Base-by-base conservation (phyloP, 2,329 filamentous ascomycete species). In the Stromatinia cepivora region DNA sequence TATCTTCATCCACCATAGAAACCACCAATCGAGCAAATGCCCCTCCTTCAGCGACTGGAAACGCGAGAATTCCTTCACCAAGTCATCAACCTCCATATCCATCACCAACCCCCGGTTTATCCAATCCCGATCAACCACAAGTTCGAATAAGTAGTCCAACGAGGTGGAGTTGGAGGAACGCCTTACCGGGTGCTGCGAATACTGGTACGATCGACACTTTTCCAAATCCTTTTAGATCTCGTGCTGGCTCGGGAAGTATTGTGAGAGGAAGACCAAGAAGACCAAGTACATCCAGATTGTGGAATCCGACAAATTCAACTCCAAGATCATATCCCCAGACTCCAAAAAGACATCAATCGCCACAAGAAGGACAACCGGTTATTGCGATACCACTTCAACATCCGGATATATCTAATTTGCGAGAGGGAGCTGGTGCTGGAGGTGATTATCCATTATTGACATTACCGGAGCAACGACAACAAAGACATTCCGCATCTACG, bases 261-360 rank as follows among this genome's bases (percentile, higher is more conserved):
- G 70, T 70, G 28, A 53, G 69, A 54, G 68, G 69, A 10, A 71
- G 72, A 59, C 70, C 67, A 70, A 74, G 73, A 70, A 73, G 76
- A 67, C 73, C 73, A 20, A 74, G 72, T 76, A 70, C 78, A 71
- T 71, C 73, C 67, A 82, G 85, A 69, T 82, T 88, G 71, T 87
- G 86, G 80, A 88, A 88, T 77, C 87, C 87, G 50, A 82, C 87
- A 75, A 88, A 89, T 76, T 83, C 86, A 79, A 85, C 87, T 61
- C 87, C 86, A 53, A 84, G 73, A 72, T 66, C 61, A 31, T 70
- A 78, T 76, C 72, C 73, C 78, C 64, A 52, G 53, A 36, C 69
- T 54, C 66, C 70, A 22, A 56, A 67, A 28, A 72, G 68, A 73
- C 70, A 71, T 56, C 68, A 65, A 36, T 71, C 72, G 28, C 63